Base-by-base conservation (phyloP, 768 basidiomycete species). In the Mycena amicta region DNA sequence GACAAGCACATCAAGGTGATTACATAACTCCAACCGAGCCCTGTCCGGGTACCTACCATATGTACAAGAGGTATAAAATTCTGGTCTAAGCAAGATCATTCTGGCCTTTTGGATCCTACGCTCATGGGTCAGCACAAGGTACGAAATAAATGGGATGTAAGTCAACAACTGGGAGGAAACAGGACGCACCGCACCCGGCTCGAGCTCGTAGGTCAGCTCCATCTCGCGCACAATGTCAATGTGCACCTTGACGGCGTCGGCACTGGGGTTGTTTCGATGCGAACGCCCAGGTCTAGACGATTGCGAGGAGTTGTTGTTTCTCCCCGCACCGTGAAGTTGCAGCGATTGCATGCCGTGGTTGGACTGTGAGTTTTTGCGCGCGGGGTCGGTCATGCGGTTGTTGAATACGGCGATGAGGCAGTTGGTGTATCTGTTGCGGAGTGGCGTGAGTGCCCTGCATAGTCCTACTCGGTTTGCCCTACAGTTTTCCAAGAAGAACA, bases 391-490 rank as follows among this genome's bases (percentile, higher is more conserved):
- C 47, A 40, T 41, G 30, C 61, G 61, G 50, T 59, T 63, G 46
- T 63, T 63, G 50, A 63, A 56, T 26, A 58, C 47, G 20, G 57
- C 61, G 30, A 63, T 50, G 49, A 63, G 57, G 47, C 57, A 63
- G 49, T 63, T 63, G 50, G 57, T 55, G 40, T 63, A 61, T 23
- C 60, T 61, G 51, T 39, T 56, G 40, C 31, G 50, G 41, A n/a
- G 5, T 13, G n/a, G n/a, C n/a, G n/a, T n/a, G n/a, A n/a, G n/a
- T n/a, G n/a, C n/a, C n/a, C n/a, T n/a, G n/a, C n/a, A n/a, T n/a
- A n/a, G n/a, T n/a, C n/a, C n/a, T 16, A 49, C 8, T 46, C 16
- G 22, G 6, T n/a, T 8, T 23, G n/a, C 23, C 33, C 11, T 8
- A 63, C 57, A 63, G 51, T 50, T 63, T 63, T 23, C 61, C 61